Evolutionary conservation across 164 flowering plant genomes (phyloP).

Genomic region (Euptelea pleiosperma): DNA sequence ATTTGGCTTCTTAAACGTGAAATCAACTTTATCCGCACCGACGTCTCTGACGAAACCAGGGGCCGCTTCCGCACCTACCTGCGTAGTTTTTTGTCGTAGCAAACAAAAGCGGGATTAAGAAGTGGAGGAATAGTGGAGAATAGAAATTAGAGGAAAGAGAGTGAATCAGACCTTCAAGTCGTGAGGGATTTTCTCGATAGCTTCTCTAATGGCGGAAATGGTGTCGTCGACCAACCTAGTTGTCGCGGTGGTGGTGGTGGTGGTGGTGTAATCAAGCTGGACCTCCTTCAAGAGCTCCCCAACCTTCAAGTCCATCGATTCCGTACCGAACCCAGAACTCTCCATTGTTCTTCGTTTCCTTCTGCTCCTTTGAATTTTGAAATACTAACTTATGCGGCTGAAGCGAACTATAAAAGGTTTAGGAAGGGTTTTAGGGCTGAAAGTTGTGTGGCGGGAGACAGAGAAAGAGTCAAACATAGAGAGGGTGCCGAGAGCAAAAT

Average conservation of each 20-base stretch:
- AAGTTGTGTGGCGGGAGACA: too few species aligned
- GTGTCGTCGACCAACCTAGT: constrained; percentile 48
- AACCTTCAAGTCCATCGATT: constrained; percentile 45
- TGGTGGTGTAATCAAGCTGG: constrained; percentile 42
- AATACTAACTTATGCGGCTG: too few species aligned
- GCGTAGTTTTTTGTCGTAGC: constrained; percentile 2
- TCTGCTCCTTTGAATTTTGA: too few species aligned
- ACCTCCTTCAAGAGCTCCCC: constrained; percentile 72
- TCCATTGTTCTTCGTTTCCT: constrained; percentile 15
- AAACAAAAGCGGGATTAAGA: neutral
- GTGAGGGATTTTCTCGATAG: constrained; percentile 54
- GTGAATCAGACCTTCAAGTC: constrained; percentile 38
- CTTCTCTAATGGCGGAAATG: constrained; percentile 53
- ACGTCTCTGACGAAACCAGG: constrained; percentile 74
- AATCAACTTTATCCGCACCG: constrained; percentile 73
- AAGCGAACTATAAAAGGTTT: too few species aligned
- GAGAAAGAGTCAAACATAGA: too few species aligned
- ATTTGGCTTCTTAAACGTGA: constrained; percentile 68
- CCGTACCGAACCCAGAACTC: constrained; percentile 4
- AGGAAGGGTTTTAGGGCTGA: too few species aligned
- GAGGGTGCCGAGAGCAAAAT: too few species aligned
- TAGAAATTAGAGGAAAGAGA: neutral
- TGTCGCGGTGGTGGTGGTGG: constrained; percentile 28
- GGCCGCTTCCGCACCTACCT: constrained; percentile 72
- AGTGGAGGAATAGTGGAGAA: neutral